A percentile compares a stretch with the other conserved stretches of the same genome.
Evolutionary conservation across 2,329 filamentous ascomycete species (phyloP).

Genomic region (Plenodomus tracheiphilus): DNA sequence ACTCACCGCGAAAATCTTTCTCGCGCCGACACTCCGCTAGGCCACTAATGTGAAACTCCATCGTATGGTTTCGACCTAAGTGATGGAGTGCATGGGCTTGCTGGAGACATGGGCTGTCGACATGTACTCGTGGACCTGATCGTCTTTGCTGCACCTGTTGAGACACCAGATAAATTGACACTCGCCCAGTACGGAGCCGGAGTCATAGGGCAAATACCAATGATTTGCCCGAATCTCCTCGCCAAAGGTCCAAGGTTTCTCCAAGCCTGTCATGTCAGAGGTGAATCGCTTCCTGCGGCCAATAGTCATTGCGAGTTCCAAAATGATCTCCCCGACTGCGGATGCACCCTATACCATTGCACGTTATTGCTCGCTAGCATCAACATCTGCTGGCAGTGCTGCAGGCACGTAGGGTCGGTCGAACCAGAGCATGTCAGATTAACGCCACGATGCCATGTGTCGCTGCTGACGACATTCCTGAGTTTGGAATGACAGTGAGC

Average conservation of each 20-base stretch:
- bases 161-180: background rate
- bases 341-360: no score
- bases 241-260: background rate
- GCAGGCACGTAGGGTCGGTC: no score
- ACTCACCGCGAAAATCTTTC: background rate
- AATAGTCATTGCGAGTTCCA: background rate
- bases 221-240: background rate
- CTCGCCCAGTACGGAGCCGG: background rate
- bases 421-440: no score
- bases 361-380: no score
- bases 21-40: background rate
- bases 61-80: background rate
- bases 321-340: background rate
- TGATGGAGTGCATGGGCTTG: background rate
- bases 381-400: no score
- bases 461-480: background rate
- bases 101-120: background rate
- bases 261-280: background rate
- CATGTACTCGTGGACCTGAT: background rate
- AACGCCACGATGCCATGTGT: no score
- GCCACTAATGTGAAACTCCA: background rate
- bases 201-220: background rate
- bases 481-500: background rate
- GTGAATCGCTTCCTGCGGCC: background rate
- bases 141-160: background rate